These are phyloP conservation scores for Kalanchoe fedtschenkoi DNA, from an alignment of 164 flowering plant genomes.

Conservation along the genomic window DNA sequence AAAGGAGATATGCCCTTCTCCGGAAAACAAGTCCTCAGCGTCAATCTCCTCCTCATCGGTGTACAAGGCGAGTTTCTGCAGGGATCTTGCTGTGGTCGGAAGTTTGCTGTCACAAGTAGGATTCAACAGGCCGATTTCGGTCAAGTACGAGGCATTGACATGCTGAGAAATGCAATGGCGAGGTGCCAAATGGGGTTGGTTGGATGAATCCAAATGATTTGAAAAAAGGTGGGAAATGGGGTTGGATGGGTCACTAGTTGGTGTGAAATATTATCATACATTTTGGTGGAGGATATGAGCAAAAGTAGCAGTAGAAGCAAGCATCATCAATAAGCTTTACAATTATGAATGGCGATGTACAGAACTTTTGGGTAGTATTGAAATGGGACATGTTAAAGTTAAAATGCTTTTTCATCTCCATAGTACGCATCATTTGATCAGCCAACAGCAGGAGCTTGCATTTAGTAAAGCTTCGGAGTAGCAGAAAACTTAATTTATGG, in stretches of 20 bases:
- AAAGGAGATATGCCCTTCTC: background rate
- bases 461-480: background rate
- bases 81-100: slow-evolving; percentile 74
- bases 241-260: background rate
- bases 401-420: no score
- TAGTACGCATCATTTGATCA: no score
- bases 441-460: background rate
- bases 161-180: slow-evolving; percentile 32
- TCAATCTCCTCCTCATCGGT: slow-evolving; percentile 16
- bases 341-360: background rate
- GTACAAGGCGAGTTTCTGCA: slow-evolving; percentile 79
- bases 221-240: slow-evolving; percentile 15
- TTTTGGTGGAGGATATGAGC: no score
- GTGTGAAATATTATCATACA: background rate
- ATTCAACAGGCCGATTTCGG: slow-evolving; percentile 54
- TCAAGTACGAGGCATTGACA: slow-evolving; percentile 85
- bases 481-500: no score
- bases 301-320: no score
- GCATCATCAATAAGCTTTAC: background rate
- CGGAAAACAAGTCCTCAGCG: slow-evolving; percentile 4
- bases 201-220: background rate
- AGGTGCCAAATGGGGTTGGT: background rate
- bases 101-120: slow-evolving; percentile 60
- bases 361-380: no score
- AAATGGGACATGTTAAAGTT: no score